Evolutionary conservation across 2,329 filamentous ascomycete species (phyloP).

Genomic region (Penicillium capsulatum): DNA sequence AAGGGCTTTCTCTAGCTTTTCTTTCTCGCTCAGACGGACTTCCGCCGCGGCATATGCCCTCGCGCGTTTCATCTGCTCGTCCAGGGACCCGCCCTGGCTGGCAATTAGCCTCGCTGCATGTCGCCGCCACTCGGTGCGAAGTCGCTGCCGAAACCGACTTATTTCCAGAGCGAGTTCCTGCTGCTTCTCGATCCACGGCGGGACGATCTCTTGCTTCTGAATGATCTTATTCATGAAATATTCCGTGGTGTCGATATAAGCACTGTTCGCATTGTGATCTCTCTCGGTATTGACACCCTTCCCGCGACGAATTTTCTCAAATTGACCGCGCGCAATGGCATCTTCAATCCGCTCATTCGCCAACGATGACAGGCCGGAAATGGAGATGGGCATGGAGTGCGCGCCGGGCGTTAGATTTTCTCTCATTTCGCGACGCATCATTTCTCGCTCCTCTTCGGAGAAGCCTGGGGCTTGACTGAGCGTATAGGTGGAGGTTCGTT

Average conservation of each 20-base stretch:
- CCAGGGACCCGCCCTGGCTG: conserved; percentile 68
- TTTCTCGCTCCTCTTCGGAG: conserved; percentile 67
- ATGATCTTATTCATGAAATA: conserved; percentile 99
- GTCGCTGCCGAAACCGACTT: conserved; percentile 64
- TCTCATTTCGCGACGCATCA: conserved; percentile 66
- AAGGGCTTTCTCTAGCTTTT: conserved; percentile 25
- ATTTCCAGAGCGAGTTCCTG: conserved; percentile 74
- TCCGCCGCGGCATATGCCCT: conserved; percentile 74
- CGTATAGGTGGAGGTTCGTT: conserved; percentile 55
- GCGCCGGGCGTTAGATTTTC: conserved; percentile 74
- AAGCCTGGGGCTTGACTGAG: conserved; percentile 54
- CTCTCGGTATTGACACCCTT: conserved; percentile 64
- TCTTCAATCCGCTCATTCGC: conserved; percentile 93
- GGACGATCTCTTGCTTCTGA: conserved; percentile 88
- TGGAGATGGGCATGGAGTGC: conserved; percentile 67
- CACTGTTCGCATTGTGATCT: conserved; percentile 77
- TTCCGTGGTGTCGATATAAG: conserved; percentile 93
- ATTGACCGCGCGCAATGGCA: conserved; percentile 86
- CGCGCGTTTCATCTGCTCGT: conserved; percentile 68
- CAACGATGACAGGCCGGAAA: conserved; percentile 73
- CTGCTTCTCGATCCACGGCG: conserved; percentile 98
- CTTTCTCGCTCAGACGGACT: conserved; percentile 31
- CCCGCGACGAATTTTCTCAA: conserved; percentile 77
- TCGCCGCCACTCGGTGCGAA: conserved; percentile 78
- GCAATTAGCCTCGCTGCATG: conserved; percentile 77